A percentile compares a stretch with the other conserved stretches of the same genome.
Evolutionary conservation across 2,329 filamentous ascomycete species (phyloP).

Genomic region (Fonsecaea monophora): DNA sequence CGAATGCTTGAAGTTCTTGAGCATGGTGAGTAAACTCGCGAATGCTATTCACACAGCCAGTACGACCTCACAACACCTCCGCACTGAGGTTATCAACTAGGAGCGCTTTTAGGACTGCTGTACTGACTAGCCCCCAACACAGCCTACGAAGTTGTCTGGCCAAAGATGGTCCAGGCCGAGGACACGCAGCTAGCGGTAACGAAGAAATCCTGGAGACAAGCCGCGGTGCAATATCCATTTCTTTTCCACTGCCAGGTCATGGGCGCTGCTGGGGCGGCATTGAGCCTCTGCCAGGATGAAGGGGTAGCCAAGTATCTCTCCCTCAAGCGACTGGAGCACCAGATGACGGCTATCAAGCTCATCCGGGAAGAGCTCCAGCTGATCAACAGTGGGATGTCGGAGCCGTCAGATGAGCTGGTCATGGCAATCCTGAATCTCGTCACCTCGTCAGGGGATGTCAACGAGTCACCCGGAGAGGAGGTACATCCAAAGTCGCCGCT

Average conservation of each 20-base stretch:
- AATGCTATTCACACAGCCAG: neutral
- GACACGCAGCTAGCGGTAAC: neutral
- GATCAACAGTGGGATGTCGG: neutral
- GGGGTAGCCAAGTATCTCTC: neutral
- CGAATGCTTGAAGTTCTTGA: neutral
- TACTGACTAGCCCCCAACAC: neutral
- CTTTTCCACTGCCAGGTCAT: conserved; percentile 12
- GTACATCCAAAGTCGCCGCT: conserved; percentile 9
- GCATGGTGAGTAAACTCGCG: conserved; percentile 1
- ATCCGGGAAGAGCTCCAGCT: conserved; percentile 5
- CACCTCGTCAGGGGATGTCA: conserved; percentile 3
- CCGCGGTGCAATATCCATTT: neutral
- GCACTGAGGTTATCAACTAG: neutral
- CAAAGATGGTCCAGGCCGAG: conserved; percentile 5
- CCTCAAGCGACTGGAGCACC: conserved; percentile 7
- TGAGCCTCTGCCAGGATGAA: conserved; percentile 6
- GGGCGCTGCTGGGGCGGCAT: neutral
- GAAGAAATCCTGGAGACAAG: conserved; percentile 5
- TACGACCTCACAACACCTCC: no score
- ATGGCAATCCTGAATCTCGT: conserved; percentile 11
- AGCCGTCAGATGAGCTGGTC: conserved; percentile 8
- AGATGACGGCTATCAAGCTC: conserved; percentile 1
- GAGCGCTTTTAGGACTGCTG: neutral
- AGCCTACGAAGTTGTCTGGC: conserved; percentile 15
- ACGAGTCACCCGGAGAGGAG: neutral